Evolutionary conservation across 2,329 filamentous ascomycete genomes (phyloP).

Genomic region (Penicillium vulpinum): DNA sequence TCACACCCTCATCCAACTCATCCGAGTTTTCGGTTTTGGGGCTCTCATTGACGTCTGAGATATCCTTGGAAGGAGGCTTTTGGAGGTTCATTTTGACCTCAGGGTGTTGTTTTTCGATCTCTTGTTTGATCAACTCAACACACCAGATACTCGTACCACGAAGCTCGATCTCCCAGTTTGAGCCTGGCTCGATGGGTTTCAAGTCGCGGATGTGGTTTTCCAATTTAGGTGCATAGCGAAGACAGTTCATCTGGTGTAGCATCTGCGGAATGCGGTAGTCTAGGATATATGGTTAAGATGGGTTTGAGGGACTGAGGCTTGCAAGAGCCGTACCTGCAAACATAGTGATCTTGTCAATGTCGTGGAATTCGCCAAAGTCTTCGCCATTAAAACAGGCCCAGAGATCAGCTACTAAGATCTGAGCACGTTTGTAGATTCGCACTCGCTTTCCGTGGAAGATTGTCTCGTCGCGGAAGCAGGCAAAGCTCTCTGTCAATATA

Average conservation of each 20-base stretch:
- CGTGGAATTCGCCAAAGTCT: slow-evolving; percentile 75
- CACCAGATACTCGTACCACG: slow-evolving; percentile 95
- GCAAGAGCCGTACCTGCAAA: slow-evolving; percentile 65
- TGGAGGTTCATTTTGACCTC: slow-evolving; percentile 51
- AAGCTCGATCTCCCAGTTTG: slow-evolving; percentile 80
- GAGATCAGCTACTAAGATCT: slow-evolving; percentile 92
- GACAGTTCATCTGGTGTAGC: slow-evolving; percentile 75
- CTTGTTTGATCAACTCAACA: slow-evolving; percentile 79
- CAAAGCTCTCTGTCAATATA: slow-evolving; percentile 75
- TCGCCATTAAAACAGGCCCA: slow-evolving; percentile 94
- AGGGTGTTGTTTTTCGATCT: slow-evolving; percentile 74
- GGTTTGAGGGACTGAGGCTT: not conserved
- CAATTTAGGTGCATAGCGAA: slow-evolving; percentile 80
- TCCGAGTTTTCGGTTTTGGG: slow-evolving; percentile 9
- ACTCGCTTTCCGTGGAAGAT: slow-evolving; percentile 72
- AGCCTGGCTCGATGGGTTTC: slow-evolving; percentile 68
- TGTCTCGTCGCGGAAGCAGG: slow-evolving; percentile 82
- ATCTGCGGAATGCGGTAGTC: slow-evolving; percentile 98
- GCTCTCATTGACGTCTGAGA: not conserved
- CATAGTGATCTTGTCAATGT: slow-evolving; percentile 96
- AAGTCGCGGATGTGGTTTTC: slow-evolving; percentile 67
- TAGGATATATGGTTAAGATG: slow-evolving; percentile 22
- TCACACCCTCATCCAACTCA: slow-evolving; percentile 14
- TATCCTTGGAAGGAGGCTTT: not conserved
- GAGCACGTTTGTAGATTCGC: slow-evolving; percentile 86